Base-by-base conservation (phyloP, 2,329 filamentous ascomycete genomes). In the Phoma sp. region DNA sequence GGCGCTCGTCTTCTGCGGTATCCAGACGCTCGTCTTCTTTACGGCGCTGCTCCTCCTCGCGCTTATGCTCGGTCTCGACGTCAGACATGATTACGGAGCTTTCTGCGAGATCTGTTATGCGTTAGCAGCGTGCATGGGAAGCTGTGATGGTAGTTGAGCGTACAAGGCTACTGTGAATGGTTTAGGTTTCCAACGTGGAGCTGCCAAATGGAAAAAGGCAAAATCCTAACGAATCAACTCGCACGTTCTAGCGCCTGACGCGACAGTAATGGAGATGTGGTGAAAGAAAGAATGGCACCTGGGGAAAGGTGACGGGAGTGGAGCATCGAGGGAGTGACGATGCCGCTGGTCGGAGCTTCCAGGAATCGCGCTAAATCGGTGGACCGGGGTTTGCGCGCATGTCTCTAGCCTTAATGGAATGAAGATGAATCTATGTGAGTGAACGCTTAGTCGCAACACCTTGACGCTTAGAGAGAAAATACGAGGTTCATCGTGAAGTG, bases 11-110 rank as follows among this genome's bases (percentile, higher is more conserved):
- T 50, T 72, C 68, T n/a, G 67, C 67, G 20, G 64, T 69, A 32
- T 74, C 71, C 32, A 67, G 62, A 45, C 67, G 71, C 59, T 69
- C 68, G 40, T 71, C 69, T 30, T 71, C 51, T 40, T 74, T 69
- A 40, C 65, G 62, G 42, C 66, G 69, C 57, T 67, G 66, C 47
- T 70, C 68, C 23, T 71, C 67, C 42, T 69, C 67, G 51, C 64
- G 68, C 59, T 67, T 66, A 34, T 60, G 55, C 38, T 70, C 68
- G 32, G 59, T 53, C 14, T 73, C 70, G 30, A 59, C 57, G 61
- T 73, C 68, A 21, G 70, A 67, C 70, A 73, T 73, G 51, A 21
- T 54, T 48, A 38, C 25, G 15, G 43, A 32, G 7, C 25, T 25
- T 39, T 23, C 45, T 36, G 17, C 15, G 15, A 34, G 34, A 42